These are phyloP conservation scores for Pichia sp. DNA, from an alignment of 1,139 yeast genomes.

Conservation along the genomic window DNA sequence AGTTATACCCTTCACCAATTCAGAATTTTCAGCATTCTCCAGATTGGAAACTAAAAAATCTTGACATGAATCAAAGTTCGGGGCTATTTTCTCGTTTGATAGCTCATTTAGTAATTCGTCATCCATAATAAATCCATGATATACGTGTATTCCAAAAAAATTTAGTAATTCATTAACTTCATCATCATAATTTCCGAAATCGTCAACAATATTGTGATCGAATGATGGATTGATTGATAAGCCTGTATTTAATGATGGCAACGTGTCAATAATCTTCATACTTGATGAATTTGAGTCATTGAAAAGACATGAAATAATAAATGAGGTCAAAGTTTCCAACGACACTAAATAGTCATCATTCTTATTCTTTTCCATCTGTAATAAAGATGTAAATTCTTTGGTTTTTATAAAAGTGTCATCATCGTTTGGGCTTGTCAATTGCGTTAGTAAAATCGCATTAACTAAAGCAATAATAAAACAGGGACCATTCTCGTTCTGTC, in stretches of 20 bases:
- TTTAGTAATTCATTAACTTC: conserved; percentile 30
- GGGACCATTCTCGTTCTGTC: conserved; percentile 82
- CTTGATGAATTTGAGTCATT: background rate
- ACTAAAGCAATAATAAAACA: conserved; percentile 82
- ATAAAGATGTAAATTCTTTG: background rate
- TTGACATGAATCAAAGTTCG: conserved; percentile 39
- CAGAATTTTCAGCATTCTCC: conserved; percentile 10
- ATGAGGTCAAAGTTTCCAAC: conserved; percentile 4
- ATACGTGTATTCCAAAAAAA: conserved; percentile 37
- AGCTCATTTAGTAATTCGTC: conserved; percentile 23
- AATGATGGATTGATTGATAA: conserved; percentile 68
- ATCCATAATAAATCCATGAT: conserved; percentile 48
- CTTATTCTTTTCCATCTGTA: background rate
- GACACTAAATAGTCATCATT: background rate
- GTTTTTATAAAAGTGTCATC: background rate
- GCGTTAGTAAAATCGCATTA: conserved; percentile 45
- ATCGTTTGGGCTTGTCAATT: background rate
- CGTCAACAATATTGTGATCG: conserved; percentile 29
- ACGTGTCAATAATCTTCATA: conserved; percentile 15
- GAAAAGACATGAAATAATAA: background rate
- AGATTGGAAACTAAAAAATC: conserved; percentile 32
- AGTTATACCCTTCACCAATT: conserved; percentile 5
- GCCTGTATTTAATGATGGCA: conserved; percentile 70
- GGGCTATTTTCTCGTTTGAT: conserved; percentile 15
- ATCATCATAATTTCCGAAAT: conserved; percentile 22